Percentiles rank a stretch among this genome's conserved stretches.
These are phyloP conservation scores for Dendrobium officinale DNA, from an alignment of 106 monocot species.

Conservation along the genomic window DNA sequence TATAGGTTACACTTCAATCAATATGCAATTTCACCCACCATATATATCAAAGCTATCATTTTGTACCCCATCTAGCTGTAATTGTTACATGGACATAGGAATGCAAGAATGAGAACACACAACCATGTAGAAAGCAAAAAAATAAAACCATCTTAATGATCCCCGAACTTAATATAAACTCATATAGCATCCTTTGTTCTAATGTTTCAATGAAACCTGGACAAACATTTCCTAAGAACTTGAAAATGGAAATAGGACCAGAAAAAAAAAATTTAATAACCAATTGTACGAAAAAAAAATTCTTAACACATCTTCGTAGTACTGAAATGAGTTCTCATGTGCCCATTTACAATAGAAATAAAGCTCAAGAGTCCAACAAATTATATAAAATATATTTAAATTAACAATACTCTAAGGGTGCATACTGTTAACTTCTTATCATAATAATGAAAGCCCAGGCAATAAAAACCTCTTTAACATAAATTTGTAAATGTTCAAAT, in stretches of 20 bases:
- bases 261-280: not conserved
- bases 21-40: not conserved
- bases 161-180: not conserved
- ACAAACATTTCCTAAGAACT: not conserved
- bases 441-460: not conserved
- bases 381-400: not conserved
- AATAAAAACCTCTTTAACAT: not conserved
- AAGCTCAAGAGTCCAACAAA: not conserved
- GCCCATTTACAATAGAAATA: not conserved
- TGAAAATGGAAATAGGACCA: not conserved
- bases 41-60: not conserved
- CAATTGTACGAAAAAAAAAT: not conserved
- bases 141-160: not conserved
- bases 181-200: not conserved
- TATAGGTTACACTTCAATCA: not conserved
- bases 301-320: not conserved
- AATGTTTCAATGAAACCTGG: not conserved
- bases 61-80: not conserved
- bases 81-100: not conserved
- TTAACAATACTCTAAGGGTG: not conserved
- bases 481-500: not conserved
- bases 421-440: not conserved
- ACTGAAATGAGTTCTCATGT: not conserved
- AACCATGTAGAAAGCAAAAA: not conserved
- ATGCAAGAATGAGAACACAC: not conserved